Evolutionary conservation across 169 alveolate genomes (phyloP), one percentile per base, ranked within the genome.

Genomic region (Cystoisospora suis): DNA sequence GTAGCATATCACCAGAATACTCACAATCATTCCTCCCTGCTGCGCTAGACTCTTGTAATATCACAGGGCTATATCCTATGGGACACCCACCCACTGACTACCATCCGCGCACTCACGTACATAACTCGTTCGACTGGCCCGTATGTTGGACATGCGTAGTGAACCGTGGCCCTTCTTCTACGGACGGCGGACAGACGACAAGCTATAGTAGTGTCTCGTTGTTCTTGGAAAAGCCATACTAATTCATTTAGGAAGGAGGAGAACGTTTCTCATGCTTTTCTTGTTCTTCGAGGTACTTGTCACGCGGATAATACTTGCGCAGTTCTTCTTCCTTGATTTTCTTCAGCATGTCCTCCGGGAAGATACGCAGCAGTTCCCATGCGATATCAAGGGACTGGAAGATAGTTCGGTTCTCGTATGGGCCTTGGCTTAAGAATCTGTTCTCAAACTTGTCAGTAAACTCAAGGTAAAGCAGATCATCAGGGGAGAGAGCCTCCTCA

Each of bases 321-420:
- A 92, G 91, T 45, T 88, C 77, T 81, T 94, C 93, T 92, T 94
- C 89, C 49, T 93, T 92, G 91, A 99, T 97, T 96, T 99, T 99
- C 97, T 99, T 99, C 75, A 99, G 97, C 98, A 97, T 97, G 94
- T 98, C 99, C 93, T 98, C 99, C 29, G 99, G 99, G 99, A 99
- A 99, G 65, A 98, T 98, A 89, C 99, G 98, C 72, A 99, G 97
- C 46, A 98, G 95, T 85, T 98, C 99, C 99, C 99, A 98, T 56
- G 99, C 99, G 47, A 98, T 97, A 93, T 99, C 99, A 80, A 99
- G 97, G 27, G 99, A 97, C 88, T 99, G 98, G 95, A 97, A 98
- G 79, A 99, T 97, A 89, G 97, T 98, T 89, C 99, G 97, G 86
- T 98, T 96, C 93, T 99, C 99, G 93, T 98, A 98, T 32, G 98